A percentile compares a stretch with the other conserved stretches of the same genome.
These are phyloP conservation scores for Tricholomella constricta DNA, from an alignment of 768 basidiomycete genomes.

Conservation along the genomic window DNA sequence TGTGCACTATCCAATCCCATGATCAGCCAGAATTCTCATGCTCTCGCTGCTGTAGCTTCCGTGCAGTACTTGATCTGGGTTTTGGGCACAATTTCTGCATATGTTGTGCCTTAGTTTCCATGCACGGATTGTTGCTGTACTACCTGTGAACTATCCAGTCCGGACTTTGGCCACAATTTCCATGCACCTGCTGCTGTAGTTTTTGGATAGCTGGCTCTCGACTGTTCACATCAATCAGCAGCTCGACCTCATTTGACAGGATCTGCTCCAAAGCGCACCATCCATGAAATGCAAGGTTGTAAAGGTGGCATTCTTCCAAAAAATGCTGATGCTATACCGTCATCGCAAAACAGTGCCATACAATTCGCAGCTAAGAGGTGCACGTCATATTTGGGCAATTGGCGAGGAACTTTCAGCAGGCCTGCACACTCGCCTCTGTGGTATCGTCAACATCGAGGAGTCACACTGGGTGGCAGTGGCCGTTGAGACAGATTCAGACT, in stretches of 20 bases:
- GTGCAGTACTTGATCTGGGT: no score
- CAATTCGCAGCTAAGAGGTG: neutral
- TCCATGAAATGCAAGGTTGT: neutral
- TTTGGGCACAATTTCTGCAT: no score
- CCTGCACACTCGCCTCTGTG: neutral
- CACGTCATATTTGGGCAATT: neutral
- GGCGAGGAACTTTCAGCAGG: neutral
- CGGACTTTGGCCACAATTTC: no score
- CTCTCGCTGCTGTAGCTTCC: no score
- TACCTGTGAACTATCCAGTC: no score
- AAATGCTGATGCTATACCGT: neutral
- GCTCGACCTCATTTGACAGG: neutral
- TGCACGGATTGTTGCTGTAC: no score
- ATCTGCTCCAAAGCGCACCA: neutral
- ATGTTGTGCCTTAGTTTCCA: no score
- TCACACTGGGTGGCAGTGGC: neutral
- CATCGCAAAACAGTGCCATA: neutral
- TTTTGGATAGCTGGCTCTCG: neutral
- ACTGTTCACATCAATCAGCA: conserved; percentile 1
- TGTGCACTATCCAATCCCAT: no score
- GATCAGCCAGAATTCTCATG: no score
- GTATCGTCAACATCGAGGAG: neutral
- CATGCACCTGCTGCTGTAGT: no score
- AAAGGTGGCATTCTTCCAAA: neutral
- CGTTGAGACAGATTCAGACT: neutral